Percentiles rank a stretch among this genome's conserved stretches.
Evolutionary conservation across 208 protist species (phyloP).

Genomic region (Trypanosoma platydactyli): DNA sequence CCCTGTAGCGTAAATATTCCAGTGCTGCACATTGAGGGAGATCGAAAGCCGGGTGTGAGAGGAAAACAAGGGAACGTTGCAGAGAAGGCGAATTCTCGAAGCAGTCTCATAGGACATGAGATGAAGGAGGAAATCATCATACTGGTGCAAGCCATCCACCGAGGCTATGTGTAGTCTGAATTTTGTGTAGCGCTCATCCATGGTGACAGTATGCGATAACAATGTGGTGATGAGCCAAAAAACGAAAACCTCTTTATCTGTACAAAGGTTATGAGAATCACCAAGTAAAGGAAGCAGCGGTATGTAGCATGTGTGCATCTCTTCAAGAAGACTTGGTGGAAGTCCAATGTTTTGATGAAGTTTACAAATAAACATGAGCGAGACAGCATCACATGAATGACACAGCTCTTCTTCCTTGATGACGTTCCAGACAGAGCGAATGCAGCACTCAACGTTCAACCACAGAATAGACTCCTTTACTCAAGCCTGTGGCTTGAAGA

Average conservation of each 20-base stretch:
- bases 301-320: conserved; percentile 31
- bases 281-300: conserved; percentile 31
- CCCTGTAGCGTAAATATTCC: conserved; percentile 23
- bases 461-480: conserved; percentile 28
- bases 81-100: conserved; percentile 1
- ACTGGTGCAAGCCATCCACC: conserved; percentile 16
- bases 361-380: conserved; percentile 24
- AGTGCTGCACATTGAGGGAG: conserved; percentile 14
- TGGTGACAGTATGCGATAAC: conserved; percentile 17
- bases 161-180: conserved; percentile 17
- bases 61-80: conserved; percentile 10
- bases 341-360: conserved; percentile 27
- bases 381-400: conserved; percentile 5
- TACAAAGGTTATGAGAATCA: conserved; percentile 12
- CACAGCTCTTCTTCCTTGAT: conserved; percentile 19
- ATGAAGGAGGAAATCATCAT: conserved; percentile 20
- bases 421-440: conserved; percentile 15
- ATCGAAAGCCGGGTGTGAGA: conserved; percentile 1
- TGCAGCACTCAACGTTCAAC: conserved; percentile 24
- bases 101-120: conserved; percentile 19
- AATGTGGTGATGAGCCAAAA: conserved; percentile 30
- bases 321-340: conserved; percentile 10
- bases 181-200: conserved; percentile 12
- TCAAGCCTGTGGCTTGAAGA: conserved; percentile 9
- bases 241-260: conserved; percentile 22